Percentiles rank a stretch among this genome's conserved stretches.
These are phyloP conservation scores for Phytophthora chlamydospora DNA, from an alignment of 352 stramenopile species.

Conservation along the genomic window DNA sequence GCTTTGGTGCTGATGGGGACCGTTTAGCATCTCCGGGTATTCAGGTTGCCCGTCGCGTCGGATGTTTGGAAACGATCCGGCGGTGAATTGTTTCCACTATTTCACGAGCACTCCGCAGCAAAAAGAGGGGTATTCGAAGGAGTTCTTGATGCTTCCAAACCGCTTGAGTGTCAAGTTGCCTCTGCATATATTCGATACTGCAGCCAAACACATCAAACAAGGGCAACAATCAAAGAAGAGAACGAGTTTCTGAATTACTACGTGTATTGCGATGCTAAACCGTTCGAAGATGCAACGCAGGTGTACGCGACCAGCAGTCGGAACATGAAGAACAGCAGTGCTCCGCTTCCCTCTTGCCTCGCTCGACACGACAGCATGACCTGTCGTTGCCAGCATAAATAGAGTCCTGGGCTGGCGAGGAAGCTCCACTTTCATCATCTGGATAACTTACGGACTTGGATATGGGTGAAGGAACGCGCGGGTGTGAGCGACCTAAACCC, in stretches of 20 bases:
- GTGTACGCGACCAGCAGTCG: slow-evolving; percentile 1
- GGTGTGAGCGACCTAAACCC: slow-evolving; percentile 29
- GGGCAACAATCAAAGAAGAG: background rate
- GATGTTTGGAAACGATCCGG: too few species aligned
- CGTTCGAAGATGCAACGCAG: slow-evolving; percentile 12
- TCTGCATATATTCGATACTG: too few species aligned
- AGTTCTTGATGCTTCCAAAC: too few species aligned
- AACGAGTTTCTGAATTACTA: background rate
- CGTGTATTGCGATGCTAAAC: slow-evolving; percentile 24
- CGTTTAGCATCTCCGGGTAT: too few species aligned
- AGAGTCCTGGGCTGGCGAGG: slow-evolving; percentile 14
- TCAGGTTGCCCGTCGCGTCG: too few species aligned
- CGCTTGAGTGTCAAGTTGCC: too few species aligned
- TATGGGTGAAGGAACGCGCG: slow-evolving; percentile 19
- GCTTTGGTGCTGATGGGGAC: too few species aligned
- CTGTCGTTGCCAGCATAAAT: slow-evolving; percentile 32
- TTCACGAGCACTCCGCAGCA: too few species aligned
- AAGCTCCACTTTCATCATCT: slow-evolving; percentile 11
- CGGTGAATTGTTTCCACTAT: too few species aligned
- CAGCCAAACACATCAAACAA: background rate
- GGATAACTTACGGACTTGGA: slow-evolving; percentile 33
- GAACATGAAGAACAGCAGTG: slow-evolving; percentile 1
- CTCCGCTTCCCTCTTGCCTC: slow-evolving; percentile 7
- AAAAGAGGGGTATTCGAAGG: too few species aligned
- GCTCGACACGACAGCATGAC: slow-evolving; percentile 9